A percentile compares a stretch with the other conserved stretches of the same genome.
Evolutionary conservation across 306 rosid species (phyloP).

Genomic region (Fragaria vesca): DNA sequence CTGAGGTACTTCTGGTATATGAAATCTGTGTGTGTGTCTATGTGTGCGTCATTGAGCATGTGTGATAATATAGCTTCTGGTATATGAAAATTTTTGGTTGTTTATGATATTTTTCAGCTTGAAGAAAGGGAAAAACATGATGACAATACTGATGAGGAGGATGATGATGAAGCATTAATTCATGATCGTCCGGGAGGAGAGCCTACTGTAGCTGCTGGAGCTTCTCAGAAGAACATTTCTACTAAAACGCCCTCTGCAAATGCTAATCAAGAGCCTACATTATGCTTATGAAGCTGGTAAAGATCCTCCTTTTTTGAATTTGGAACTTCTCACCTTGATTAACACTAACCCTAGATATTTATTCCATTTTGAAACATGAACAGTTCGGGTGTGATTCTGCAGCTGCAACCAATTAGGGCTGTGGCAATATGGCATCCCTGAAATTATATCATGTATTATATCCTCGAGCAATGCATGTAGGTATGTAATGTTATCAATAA

Average conservation of each 20-base stretch:
- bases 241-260: background rate
- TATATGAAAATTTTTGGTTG: background rate
- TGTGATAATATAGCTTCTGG: background rate
- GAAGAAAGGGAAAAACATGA: conserved; percentile 29
- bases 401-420: background rate
- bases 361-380: background rate
- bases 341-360: background rate
- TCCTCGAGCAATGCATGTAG: background rate
- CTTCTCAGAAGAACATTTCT: background rate
- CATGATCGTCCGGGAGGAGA: background rate
- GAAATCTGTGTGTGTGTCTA: background rate
- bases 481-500: background rate
- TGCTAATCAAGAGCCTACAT: background rate
- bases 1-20: conserved; percentile 41
- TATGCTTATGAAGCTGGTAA: conserved; percentile 5
- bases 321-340: background rate
- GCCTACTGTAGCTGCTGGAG: background rate
- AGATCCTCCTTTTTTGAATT: background rate
- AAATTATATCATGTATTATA: background rate
- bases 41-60: background rate
- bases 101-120: conserved; percentile 30
- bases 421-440: background rate
- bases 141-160: background rate
- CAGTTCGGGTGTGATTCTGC: background rate
- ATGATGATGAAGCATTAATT: background rate